Conservation (phyloP, 2,329 filamentous ascomycete species). For the Alternaria arborescens region DNA sequence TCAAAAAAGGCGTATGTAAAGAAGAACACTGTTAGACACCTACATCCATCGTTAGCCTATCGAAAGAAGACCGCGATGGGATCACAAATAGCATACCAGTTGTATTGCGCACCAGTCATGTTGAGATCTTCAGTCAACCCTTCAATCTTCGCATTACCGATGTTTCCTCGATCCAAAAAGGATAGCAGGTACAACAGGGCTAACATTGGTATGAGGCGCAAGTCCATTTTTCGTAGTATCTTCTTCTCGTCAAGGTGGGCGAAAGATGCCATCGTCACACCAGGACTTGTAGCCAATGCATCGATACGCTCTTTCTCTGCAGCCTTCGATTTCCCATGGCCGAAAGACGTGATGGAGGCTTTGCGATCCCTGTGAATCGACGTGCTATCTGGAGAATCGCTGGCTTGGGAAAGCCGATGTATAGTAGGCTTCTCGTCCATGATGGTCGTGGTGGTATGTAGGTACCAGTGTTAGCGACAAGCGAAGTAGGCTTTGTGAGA, state of each 20-base stretch:
- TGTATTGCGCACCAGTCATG: conserved; percentile 65
- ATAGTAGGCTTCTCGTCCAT: neutral
- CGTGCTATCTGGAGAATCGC: neutral
- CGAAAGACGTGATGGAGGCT: conserved; percentile 14
- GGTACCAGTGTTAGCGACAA: neutral
- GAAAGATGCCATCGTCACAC: conserved; percentile 41
- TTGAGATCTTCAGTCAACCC: conserved; percentile 39
- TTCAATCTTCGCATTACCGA: conserved; percentile 57
- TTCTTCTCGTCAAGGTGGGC: conserved; percentile 52
- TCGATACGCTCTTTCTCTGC: conserved; percentile 14
- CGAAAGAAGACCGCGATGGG: neutral
- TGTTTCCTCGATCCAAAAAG: conserved; percentile 48
- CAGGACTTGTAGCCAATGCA: conserved; percentile 24
- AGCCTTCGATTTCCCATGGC: conserved; percentile 14
- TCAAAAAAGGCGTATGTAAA: conserved; percentile 59
- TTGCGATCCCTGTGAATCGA: neutral
- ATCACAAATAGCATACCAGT: conserved; percentile 51
- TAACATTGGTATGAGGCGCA: conserved; percentile 51
- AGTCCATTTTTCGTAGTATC: conserved; percentile 53
- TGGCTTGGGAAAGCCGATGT: neutral
- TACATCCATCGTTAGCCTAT: neutral
- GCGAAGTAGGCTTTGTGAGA: too few relatives aligned
- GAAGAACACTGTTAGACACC: conserved; percentile 71
- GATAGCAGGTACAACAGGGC: conserved; percentile 51
- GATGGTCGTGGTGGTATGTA: neutral